These are phyloP conservation scores for Elsinoe batatas DNA, from an alignment of 2,329 filamentous ascomycete species.

Conservation along the genomic window DNA sequence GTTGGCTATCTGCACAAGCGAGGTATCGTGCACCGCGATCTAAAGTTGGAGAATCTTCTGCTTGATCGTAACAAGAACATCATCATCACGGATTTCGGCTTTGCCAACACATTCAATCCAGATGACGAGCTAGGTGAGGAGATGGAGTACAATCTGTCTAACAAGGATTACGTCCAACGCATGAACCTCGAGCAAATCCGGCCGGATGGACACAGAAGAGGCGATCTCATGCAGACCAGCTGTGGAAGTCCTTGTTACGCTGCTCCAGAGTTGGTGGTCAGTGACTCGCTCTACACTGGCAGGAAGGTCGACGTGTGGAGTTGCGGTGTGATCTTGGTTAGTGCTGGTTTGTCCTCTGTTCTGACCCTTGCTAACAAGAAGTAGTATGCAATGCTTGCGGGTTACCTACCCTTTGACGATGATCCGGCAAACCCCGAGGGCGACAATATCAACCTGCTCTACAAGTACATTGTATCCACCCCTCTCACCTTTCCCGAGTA, in stretches of 20 bases:
- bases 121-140: constrained; percentile 80
- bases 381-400: constrained; percentile 96
- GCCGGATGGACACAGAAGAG: constrained; percentile 63
- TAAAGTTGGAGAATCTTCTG: constrained; percentile 92
- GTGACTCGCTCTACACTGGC: constrained; percentile 92
- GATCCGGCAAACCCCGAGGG: constrained; percentile 97
- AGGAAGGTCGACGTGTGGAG: constrained; percentile 99
- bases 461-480: constrained; percentile 98
- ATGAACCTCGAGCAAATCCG: constrained; percentile 68
- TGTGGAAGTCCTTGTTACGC: constrained; percentile 98
- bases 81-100: constrained; percentile 98
- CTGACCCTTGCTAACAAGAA: constrained; percentile 13
- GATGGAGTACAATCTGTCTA: constrained; percentile 75
- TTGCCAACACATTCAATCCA: constrained; percentile 94
- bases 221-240: constrained; percentile 97
- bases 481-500: constrained; percentile 97
- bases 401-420: constrained; percentile 95
- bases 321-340: constrained; percentile 93
- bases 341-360: constrained; percentile 29
- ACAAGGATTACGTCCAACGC: constrained; percentile 79
- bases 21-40: constrained; percentile 91
- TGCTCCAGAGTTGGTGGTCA: constrained; percentile 91
- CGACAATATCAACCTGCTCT: constrained; percentile 96
- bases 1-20: constrained; percentile 98
- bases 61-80: constrained; percentile 96